Evolutionary conservation across 1,284 basidiomycete genomes (phyloP).

Genomic region (Tremellales sp.): DNA sequence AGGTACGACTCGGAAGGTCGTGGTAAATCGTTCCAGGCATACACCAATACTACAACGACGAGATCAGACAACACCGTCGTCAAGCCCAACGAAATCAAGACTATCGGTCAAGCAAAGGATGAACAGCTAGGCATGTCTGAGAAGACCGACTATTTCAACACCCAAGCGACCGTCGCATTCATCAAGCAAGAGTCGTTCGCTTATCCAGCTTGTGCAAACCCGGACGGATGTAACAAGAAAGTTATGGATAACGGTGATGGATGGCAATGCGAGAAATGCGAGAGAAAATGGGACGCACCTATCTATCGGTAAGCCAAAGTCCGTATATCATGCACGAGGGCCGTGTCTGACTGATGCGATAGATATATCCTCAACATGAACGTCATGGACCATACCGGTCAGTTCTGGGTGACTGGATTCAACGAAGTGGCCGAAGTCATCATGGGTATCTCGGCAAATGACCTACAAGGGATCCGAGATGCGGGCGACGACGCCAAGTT

Average conservation of each 20-base stretch:
- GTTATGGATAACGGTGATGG: conserved; percentile 64
- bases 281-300: conserved; percentile 66
- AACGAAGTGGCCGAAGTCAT: conserved; percentile 82
- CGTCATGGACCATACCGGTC: conserved; percentile 81
- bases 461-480: conserved; percentile 69
- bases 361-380: conserved; percentile 89
- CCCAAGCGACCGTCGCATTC: conserved; percentile 80
- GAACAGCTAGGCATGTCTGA: conserved; percentile 72
- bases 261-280: conserved; percentile 96
- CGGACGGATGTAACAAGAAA: conserved; percentile 83
- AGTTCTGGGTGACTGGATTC: conserved; percentile 92
- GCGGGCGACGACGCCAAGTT: conserved; percentile 64
- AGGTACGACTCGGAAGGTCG: conserved; percentile 64
- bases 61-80: conserved; percentile 28
- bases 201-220: conserved; percentile 83
- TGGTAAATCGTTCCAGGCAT: conserved; percentile 63
- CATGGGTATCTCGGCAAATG: conserved; percentile 75
- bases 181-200: conserved; percentile 81
- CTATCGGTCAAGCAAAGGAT: conserved; percentile 77
- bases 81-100: conserved; percentile 66
- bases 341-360: conserved; percentile 2
- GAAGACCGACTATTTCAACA: conserved; percentile 76
- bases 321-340: background rate
- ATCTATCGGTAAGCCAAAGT: conserved; percentile 72
- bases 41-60: conserved; percentile 53